These are phyloP conservation scores for Suhomyces panamericanus DNA, from an alignment of 1,139 yeast species.

Conservation along the genomic window DNA sequence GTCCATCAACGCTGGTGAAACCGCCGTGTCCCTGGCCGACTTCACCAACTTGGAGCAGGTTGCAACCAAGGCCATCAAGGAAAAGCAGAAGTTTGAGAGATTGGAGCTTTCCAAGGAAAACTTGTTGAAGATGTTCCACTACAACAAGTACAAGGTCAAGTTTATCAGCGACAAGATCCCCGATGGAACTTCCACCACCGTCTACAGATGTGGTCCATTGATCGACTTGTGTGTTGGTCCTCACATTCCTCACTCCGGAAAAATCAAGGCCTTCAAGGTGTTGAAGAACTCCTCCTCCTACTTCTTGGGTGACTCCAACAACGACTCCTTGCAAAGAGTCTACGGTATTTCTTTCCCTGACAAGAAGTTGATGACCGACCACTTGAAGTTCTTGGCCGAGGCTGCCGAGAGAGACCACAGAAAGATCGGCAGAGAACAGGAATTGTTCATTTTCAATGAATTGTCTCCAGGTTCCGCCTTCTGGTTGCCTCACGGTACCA, in stretches of 20 bases:
- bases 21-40: slow-evolving; percentile 76
- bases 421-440: slow-evolving; percentile 95
- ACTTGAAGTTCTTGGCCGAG: slow-evolving; percentile 90
- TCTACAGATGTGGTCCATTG: slow-evolving; percentile 96
- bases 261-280: slow-evolving; percentile 90
- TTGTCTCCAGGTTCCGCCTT: slow-evolving; percentile 96
- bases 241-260: slow-evolving; percentile 96
- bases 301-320: slow-evolving; percentile 88
- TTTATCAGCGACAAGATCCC: slow-evolving; percentile 87
- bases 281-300: slow-evolving; percentile 96
- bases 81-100: slow-evolving; percentile 95
- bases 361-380: slow-evolving; percentile 94
- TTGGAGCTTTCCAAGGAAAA: slow-evolving; percentile 90
- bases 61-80: slow-evolving; percentile 89
- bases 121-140: slow-evolving; percentile 86
- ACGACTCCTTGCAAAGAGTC: slow-evolving; percentile 95
- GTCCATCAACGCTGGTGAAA: slow-evolving; percentile 77
- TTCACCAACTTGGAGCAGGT: slow-evolving; percentile 83
- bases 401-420: slow-evolving; percentile 98
- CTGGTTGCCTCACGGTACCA: slow-evolving; percentile 98
- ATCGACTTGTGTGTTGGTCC: slow-evolving; percentile 98
- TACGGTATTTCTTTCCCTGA: slow-evolving; percentile 99
- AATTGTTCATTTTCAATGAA: slow-evolving; percentile 91
- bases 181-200: slow-evolving; percentile 94
- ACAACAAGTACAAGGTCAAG: slow-evolving; percentile 93